Evolutionary conservation across 2,329 filamentous ascomycete species (phyloP).

Genomic region (Aspergillus piperis): DNA sequence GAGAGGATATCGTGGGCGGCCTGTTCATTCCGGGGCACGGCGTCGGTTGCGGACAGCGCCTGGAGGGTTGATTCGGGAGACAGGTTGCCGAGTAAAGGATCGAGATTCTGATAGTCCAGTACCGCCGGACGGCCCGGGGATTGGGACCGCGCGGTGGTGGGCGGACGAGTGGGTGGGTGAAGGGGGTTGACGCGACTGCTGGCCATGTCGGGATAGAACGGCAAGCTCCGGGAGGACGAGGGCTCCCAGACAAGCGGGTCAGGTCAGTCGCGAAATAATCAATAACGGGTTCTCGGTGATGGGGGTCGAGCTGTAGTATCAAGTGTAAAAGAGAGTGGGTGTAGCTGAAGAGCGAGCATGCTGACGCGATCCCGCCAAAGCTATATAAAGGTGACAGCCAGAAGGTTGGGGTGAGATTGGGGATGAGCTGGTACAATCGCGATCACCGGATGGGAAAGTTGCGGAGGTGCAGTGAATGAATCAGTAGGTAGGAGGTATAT

Average conservation of each 20-base stretch:
- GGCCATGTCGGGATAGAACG: slow-evolving; percentile 32
- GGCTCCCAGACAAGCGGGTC: slow-evolving; percentile 18
- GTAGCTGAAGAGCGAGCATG: slow-evolving; percentile 38
- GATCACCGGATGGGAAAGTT: background rate
- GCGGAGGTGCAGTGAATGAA: slow-evolving; percentile 1
- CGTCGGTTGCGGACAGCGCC: slow-evolving; percentile 49
- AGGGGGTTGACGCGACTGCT: slow-evolving; percentile 32
- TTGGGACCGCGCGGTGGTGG: slow-evolving; percentile 37
- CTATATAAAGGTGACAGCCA: slow-evolving; percentile 10
- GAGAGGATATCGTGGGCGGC: slow-evolving; percentile 44
- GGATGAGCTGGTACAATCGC: slow-evolving; percentile 4
- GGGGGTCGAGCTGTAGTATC: slow-evolving; percentile 32
- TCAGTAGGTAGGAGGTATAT: background rate
- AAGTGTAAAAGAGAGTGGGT: slow-evolving; percentile 27
- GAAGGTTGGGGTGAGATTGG: slow-evolving; percentile 10
- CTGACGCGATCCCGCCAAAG: slow-evolving; percentile 31
- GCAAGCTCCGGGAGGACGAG: slow-evolving; percentile 13
- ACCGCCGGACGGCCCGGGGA: slow-evolving; percentile 41
- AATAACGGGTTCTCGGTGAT: slow-evolving; percentile 26
- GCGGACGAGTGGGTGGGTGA: slow-evolving; percentile 33
- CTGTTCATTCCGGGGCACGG: slow-evolving; percentile 40
- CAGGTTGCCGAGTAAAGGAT: slow-evolving; percentile 54
- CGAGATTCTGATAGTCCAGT: slow-evolving; percentile 42
- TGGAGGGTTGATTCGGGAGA: slow-evolving; percentile 57
- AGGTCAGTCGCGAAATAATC: slow-evolving; percentile 7